These are phyloP conservation scores for Candida xiaguanensis DNA, from an alignment of 805 yeast genomes.

Conservation along the genomic window DNA sequence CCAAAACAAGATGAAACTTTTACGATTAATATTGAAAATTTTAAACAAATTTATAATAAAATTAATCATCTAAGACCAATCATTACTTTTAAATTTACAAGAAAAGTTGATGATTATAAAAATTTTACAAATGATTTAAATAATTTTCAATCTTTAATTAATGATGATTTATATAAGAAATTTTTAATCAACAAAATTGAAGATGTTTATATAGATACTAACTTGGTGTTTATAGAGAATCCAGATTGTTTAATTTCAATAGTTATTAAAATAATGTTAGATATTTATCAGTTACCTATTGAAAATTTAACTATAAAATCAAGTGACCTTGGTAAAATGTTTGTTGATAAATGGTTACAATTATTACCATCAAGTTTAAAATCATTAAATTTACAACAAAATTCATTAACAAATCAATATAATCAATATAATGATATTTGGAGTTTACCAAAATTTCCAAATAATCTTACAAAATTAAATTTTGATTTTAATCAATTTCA, in stretches of 20 bases:
- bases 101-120: conserved; percentile 9
- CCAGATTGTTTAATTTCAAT: conserved; percentile 30
- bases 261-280: conserved; percentile 20
- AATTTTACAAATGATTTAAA: conserved; percentile 8
- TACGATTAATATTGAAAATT: conserved; percentile 3
- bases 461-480: conserved; percentile 17
- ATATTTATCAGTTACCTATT: conserved; percentile 12
- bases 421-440: conserved; percentile 15
- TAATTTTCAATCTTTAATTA: conserved; percentile 4
- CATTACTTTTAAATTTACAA: conserved; percentile 6
- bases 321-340: conserved; percentile 34
- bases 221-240: conserved; percentile 22
- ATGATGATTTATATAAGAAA: neutral
- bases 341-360: conserved; percentile 28
- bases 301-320: conserved; percentile 19
- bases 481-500: conserved; percentile 24
- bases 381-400: conserved; percentile 23
- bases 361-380: conserved; percentile 19
- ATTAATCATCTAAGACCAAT: neutral
- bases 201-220: conserved; percentile 26
- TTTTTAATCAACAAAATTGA: conserved; percentile 12
- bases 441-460: conserved; percentile 20
- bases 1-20: conserved; percentile 2
- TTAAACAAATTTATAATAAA: conserved; percentile 1
- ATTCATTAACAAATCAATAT: conserved; percentile 16